Conservation (phyloP, 2,329 filamentous ascomycete species). For the Karstenula rhodostoma region DNA sequence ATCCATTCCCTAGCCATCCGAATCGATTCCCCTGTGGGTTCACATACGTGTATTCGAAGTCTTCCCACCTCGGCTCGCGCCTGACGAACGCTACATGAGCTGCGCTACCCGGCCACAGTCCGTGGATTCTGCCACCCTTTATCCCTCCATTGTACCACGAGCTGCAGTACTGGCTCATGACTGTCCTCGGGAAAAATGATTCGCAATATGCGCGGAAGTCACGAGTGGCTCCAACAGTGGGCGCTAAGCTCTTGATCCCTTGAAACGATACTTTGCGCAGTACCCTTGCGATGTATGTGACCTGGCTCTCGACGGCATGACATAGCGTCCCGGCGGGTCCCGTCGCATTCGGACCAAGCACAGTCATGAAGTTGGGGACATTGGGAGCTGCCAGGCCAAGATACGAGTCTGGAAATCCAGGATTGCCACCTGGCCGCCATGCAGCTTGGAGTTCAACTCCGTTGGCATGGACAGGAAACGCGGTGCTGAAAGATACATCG, state of each 20-base stretch:
- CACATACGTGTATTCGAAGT: conserved; percentile 60
- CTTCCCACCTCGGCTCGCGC: conserved; percentile 49
- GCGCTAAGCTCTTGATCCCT: conserved; percentile 67
- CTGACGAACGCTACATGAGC: conserved; percentile 66
- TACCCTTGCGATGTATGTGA: conserved; percentile 69
- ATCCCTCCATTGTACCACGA: conserved; percentile 71
- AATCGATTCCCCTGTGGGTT: conserved; percentile 58
- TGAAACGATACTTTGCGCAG: conserved; percentile 70
- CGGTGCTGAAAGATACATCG: conserved; percentile 50
- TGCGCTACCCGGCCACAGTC: conserved; percentile 72
- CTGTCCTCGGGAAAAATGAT: conserved; percentile 57
- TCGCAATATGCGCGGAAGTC: conserved; percentile 66
- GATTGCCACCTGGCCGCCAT: conserved; percentile 53
- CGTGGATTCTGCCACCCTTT: conserved; percentile 68
- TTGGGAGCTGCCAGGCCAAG: conserved; percentile 33
- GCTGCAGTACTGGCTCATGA: conserved; percentile 66
- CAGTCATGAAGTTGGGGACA: conserved; percentile 59
- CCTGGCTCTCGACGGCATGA: conserved; percentile 69
- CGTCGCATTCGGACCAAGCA: conserved; percentile 55
- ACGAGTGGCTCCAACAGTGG: conserved; percentile 64
- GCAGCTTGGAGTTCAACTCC: conserved; percentile 30
- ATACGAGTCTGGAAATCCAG: conserved; percentile 38
- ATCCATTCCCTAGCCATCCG: conserved; percentile 71
- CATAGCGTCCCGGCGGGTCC: conserved; percentile 70
- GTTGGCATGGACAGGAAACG: conserved; percentile 36